A percentile compares a stretch with the other conserved stretches of the same genome.
Evolutionary conservation across 495 filamentous ascomycete species (phyloP).

Genomic region (Aspergillus olivimuriae): DNA sequence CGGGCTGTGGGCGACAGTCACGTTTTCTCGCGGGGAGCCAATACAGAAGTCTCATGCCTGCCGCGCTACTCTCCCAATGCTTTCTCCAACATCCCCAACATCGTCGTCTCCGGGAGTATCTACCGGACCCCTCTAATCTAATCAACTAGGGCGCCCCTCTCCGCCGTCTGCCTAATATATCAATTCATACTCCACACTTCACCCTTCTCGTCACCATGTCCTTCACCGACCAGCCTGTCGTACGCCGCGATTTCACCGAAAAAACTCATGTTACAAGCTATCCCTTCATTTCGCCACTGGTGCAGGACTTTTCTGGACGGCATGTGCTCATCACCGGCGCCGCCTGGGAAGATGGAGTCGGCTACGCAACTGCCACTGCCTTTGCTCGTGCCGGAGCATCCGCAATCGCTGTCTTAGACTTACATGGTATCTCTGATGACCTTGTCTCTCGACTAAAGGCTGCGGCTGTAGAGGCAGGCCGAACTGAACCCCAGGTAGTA

Average conservation of each 20-base stretch:
- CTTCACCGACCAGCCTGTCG: too few species aligned
- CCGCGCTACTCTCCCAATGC: too few species aligned
- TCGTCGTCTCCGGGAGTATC: too few species aligned
- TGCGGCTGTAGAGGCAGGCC: not conserved
- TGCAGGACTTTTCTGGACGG: not conserved
- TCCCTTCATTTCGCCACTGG: not conserved
- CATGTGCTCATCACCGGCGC: slow-evolving; percentile 1
- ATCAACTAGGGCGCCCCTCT: too few species aligned
- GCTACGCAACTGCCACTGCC: not conserved
- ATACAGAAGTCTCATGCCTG: too few species aligned
- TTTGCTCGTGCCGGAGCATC: slow-evolving; percentile 2
- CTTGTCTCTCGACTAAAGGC: not conserved
- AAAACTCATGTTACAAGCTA: not conserved
- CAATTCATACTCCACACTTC: too few species aligned
- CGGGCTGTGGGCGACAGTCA: too few species aligned
- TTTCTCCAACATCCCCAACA: too few species aligned
- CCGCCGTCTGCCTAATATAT: too few species aligned
- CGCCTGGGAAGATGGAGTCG: slow-evolving; percentile 1
- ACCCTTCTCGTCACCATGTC: too few species aligned
- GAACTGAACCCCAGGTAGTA: not conserved
- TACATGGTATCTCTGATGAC: not conserved
- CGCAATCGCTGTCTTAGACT: not conserved
- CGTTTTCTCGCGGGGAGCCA: too few species aligned
- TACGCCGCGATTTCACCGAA: not conserved
- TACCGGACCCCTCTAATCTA: too few species aligned